Base-by-base conservation (phyloP, 768 basidiomycete genomes). In the Mycena capillaripes region DNA sequence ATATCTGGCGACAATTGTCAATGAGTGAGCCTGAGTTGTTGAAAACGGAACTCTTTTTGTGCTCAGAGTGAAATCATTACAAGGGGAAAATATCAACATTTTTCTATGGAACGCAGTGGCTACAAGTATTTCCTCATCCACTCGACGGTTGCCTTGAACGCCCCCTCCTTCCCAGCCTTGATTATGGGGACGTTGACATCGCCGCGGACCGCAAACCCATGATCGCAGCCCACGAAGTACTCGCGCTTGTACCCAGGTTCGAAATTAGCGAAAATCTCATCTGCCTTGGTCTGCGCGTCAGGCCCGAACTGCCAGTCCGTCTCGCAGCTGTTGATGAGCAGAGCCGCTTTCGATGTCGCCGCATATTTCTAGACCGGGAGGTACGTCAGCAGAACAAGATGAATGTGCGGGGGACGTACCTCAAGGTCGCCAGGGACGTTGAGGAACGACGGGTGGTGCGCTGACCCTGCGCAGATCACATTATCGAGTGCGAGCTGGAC, bases 391-490 rank as follows among this genome's bases (percentile, higher is more conserved):
- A n/a, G n/a, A n/a, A n/a, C n/a, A n/a, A n/a, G n/a, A n/a, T 38
- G 11, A 38, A 38, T 11, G 38, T 8, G 16, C 2, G 10, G 44
- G 44, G 44, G 16, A 50, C 4, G 25, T 21, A 90, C 91, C 84
- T 93, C 84, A 53, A 95, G 84, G 81, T 95, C 93, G 0, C 79
- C 83, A 19, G 91, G 90, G 40, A 87, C 70, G 44, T 88, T 64
- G 58, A 93, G 84, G n/a, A 89, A 83, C 0, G 92, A 91, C 16
- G 92, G 92, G 81, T 94, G 92, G 0, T 88, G 79, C 61, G 86
- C 84, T 8, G 85, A 88, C 16, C 84, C 82, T 34, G 82, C 91
- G 59, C 86, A 79, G 78, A 89, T 83, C 56, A 84, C 70, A 70
- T 86, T 84, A 2, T 90, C 88, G 75, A 91, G 88, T 3, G 90